These are phyloP conservation scores for Nicotiana tomentosiformis DNA, from an alignment of 257 asterid genomes.

Conservation along the genomic window DNA sequence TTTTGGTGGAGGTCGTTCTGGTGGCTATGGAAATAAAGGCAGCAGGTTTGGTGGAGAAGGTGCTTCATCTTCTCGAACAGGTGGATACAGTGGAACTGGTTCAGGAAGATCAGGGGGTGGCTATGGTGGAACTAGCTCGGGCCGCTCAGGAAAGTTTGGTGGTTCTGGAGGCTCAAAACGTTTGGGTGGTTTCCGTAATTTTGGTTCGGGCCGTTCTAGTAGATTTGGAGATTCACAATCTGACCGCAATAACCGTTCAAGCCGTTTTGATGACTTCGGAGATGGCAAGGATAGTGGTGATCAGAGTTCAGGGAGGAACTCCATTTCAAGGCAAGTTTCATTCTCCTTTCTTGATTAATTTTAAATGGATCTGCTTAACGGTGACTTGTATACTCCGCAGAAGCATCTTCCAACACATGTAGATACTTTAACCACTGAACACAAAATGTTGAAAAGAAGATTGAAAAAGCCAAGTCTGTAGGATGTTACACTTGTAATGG, in stretches of 20 bases:
- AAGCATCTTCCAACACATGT: neutral
- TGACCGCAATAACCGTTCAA: slow-evolving; percentile 27
- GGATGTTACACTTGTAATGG: neutral
- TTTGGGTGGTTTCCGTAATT: slow-evolving; percentile 42
- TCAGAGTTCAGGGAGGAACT: slow-evolving; percentile 17
- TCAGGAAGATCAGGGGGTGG: slow-evolving; percentile 32
- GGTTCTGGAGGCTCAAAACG: slow-evolving; percentile 29
- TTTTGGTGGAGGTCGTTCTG: slow-evolving; percentile 50
- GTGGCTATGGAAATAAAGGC: slow-evolving; percentile 45
- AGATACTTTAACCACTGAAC: neutral
- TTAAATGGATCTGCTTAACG: neutral
- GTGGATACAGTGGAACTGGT: slow-evolving; percentile 43
- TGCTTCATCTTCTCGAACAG: slow-evolving; percentile 23
- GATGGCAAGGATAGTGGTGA: slow-evolving; percentile 22
- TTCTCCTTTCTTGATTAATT: neutral
- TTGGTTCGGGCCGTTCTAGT: slow-evolving; percentile 44
- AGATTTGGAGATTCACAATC: slow-evolving; percentile 29
- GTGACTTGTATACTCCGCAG: neutral
- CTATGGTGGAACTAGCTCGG: slow-evolving; percentile 44
- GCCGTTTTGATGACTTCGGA: slow-evolving; percentile 32
- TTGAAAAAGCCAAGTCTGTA: neutral
- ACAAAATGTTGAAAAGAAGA: neutral
- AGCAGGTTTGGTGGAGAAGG: slow-evolving; percentile 32
- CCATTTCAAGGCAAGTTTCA: slow-evolving; percentile 18
- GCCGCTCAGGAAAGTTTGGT: slow-evolving; percentile 36